Evolutionary conservation across 345 rosid species (phyloP), one percentile per base, ranked within the genome.

Genomic region (Erysimum cheiranthoides): DNA sequence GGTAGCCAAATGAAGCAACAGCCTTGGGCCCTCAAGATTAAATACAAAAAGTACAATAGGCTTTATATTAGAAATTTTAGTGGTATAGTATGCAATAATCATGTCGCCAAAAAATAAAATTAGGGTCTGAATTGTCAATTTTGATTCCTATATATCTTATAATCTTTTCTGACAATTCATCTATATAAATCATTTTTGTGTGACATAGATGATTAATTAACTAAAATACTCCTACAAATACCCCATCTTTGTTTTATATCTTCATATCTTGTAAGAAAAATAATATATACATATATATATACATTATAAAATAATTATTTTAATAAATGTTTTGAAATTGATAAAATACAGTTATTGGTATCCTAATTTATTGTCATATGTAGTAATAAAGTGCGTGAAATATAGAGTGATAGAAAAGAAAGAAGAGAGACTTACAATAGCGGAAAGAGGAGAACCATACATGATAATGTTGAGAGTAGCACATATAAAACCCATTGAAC

Each of bases 381-480:
- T 13, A 25, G 65, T 18, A 57, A 58, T 9, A 32, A 30, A 2
- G 35, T 34, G 18, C 11, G 10, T 21, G 38, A n/a, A 5, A n/a
- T 39, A 61, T 49, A 62, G 16, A n/a, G 10, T 42, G 39, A 61
- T 13, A 30, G 17, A 68, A 8, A 59, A 45, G 17, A 40, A 58
- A 5, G 13, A 32, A 21, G 13, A 51, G 35, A 73, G 52, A 79
- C 71, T 76, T 84, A 92, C 95, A 85, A 89, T 85, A 35, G 84
- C 95, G 6, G 93, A 87, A 32, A 89, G 84, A 85, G 97, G 97
- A 4, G 97, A 89, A 21, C 83, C 97, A 71, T 92, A 92, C 92
- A 88, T 89, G 60, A 89, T 27, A 32, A 89, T 80, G 69, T 88
- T 86, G 40, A 91, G 89, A n/a, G 80, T 87, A 0, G 89, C 82